A percentile compares a stretch with the other conserved stretches of the same genome.
Evolutionary conservation across 2,329 filamentous ascomycete genomes (phyloP).

Genomic region (Fusarium concolor): DNA sequence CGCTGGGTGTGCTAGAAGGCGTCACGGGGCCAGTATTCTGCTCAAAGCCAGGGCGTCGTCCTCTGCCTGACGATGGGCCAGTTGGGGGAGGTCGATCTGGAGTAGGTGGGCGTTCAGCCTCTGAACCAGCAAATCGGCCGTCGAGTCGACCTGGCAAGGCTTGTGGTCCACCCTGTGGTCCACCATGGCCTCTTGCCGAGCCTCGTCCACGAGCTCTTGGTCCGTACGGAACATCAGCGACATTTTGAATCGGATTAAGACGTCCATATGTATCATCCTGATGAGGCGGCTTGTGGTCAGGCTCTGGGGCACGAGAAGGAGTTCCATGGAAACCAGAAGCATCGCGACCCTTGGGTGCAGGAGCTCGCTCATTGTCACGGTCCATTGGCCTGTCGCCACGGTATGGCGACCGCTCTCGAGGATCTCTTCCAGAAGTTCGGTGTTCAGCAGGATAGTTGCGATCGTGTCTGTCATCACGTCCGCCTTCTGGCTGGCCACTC

Average conservation of each 20-base stretch:
- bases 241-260: slow-evolving; percentile 64
- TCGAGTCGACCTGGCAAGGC: slow-evolving; percentile 46
- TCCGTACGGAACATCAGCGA: slow-evolving; percentile 65
- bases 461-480: slow-evolving; percentile 61
- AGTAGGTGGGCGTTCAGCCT: slow-evolving; percentile 57
- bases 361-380: slow-evolving; percentile 51
- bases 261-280: slow-evolving; percentile 73
- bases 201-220: slow-evolving; percentile 64
- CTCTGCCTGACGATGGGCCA: slow-evolving; percentile 63
- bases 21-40: slow-evolving; percentile 48
- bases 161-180: slow-evolving; percentile 51
- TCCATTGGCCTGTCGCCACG: slow-evolving; percentile 55
- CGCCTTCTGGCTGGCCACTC: slow-evolving; percentile 48
- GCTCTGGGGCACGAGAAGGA: slow-evolving; percentile 55
- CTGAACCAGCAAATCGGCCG: slow-evolving; percentile 54
- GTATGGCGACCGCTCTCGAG: slow-evolving; percentile 50
- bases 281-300: slow-evolving; percentile 63
- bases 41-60: slow-evolving; percentile 60
- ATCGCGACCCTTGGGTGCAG: slow-evolving; percentile 56
- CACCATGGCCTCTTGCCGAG: slow-evolving; percentile 53
- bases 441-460: slow-evolving; percentile 55
- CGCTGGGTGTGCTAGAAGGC: slow-evolving; percentile 44
- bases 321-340: slow-evolving; percentile 53
- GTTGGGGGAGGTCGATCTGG: slow-evolving; percentile 66
- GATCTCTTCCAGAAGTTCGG: slow-evolving; percentile 48